These are phyloP conservation scores for Aspergillus sparsus DNA, from an alignment of 495 filamentous ascomycete species.

Conservation along the genomic window DNA sequence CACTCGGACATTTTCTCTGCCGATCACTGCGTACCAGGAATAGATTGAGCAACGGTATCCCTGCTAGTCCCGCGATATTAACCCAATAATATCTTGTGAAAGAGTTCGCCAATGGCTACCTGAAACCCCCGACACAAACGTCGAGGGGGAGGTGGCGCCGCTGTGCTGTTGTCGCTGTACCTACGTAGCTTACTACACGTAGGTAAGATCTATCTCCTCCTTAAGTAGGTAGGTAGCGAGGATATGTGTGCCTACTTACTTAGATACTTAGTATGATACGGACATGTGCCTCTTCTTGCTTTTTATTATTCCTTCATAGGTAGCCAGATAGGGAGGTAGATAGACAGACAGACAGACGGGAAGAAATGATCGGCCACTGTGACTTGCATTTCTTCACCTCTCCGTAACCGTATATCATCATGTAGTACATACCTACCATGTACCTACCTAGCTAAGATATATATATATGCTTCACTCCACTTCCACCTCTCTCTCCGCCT, in stretches of 20 bases:
- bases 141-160: neutral
- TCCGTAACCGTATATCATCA: no score
- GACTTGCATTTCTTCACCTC: no score
- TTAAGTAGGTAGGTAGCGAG: neutral
- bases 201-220: constrained; percentile 10
- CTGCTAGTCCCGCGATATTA: constrained; percentile 16
- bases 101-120: constrained; percentile 9
- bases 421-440: no score
- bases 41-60: constrained; percentile 24
- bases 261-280: no score
- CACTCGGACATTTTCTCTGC: constrained; percentile 26
- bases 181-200: neutral
- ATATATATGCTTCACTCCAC: no score
- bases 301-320: neutral
- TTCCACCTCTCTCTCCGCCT: neutral
- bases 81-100: constrained; percentile 20
- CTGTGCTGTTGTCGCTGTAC: no score
- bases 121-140: constrained; percentile 15
- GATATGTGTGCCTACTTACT: constrained; percentile 1
- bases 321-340: no score
- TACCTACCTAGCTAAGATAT: no score
- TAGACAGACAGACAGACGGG: no score
- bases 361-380: no score
- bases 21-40: constrained; percentile 29
- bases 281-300: constrained; percentile 1